phyloP scores from a whole-genome alignment of 257 asterid species.

The Coffea eugenioides region DNA sequence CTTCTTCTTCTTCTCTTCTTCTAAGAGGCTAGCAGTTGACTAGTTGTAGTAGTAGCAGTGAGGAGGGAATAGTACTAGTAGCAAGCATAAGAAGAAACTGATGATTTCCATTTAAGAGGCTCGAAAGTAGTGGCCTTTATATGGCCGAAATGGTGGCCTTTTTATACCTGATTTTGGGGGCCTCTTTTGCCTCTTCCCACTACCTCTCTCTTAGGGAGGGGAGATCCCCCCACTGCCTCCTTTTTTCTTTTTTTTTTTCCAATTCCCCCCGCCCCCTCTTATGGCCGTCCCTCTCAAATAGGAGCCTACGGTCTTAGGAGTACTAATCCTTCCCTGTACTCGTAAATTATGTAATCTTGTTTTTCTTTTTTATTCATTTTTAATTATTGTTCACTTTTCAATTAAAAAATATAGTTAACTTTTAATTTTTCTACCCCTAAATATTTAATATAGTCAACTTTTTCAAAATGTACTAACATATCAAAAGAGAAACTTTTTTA shows the following conservation, averaged over 20 bases:
- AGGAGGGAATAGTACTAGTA: background rate
- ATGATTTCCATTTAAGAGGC: slow-evolving; percentile 12
- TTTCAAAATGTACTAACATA: no score
- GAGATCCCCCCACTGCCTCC: background rate
- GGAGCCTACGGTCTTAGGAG: no score
- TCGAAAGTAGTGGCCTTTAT: slow-evolving; percentile 16
- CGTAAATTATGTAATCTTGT: no score
- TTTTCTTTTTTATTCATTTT: no score
- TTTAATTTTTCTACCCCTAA: no score
- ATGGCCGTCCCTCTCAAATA: background rate
- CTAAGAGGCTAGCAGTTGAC: background rate
- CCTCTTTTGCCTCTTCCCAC: background rate
- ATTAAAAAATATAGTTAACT: no score
- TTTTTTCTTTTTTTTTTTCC: background rate
- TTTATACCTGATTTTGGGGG: slow-evolving; percentile 41
- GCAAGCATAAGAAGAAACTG: slow-evolving; percentile 2
- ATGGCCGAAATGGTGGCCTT: slow-evolving; percentile 27
- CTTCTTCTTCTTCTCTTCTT: background rate
- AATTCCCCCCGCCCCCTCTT: background rate
- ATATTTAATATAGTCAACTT: no score
- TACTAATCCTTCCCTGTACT: no score
- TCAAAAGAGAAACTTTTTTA: no score
- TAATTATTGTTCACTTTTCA: no score
- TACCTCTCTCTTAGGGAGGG: background rate
- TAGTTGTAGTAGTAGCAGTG: no score